Base-by-base conservation (phyloP, 1,284 basidiomycete genomes). In the Naganishia sp. region DNA sequence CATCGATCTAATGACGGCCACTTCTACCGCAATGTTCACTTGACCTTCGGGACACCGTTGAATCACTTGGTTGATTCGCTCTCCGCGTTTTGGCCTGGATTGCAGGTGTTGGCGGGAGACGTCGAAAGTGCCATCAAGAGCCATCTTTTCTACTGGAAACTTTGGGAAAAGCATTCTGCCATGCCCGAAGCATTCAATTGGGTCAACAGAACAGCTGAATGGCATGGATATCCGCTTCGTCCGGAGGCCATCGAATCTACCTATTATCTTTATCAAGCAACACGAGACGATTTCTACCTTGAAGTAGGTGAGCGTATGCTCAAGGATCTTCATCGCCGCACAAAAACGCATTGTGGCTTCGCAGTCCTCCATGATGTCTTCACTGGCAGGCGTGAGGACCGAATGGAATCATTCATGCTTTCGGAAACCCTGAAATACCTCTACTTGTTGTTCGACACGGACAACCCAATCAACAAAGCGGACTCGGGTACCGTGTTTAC, bases 211-310 rank as follows among this genome's bases (percentile, higher is more conserved):
- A 80, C 84, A 68, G 87, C 89, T 13, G 91, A 90, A 4, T 88
- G 90, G 69, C 82, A 86, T 65, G 89, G 90, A 70, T 95, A 92
- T 73, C 92, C 92, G 10, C 81, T 94, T 64, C 83, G 92, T 67
- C 92, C 78, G 83, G 93, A 96, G 78, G 93, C 94, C 72, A 85
- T 94, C 67, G 93, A 96, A 79, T 92, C 90, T 28, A 97, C 91
- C 2, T 94, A 93, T 86, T 95, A 94, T 79, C 82, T 97, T 11
- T 94, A 96, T 75, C 84, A 89, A 61, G 94, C 94, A 21, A 97
- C 94, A 2, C 85, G 84, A 63, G 94, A 97, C 75, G 83, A 90
- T 7, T 92, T 92, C 75, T 97, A 97, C 77, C 85, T 97, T 1
- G 87, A 93, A 68, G 87, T 96, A 11, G 94, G 90, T 42, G 91